Percentiles rank a stretch among this genome's conserved stretches.
phyloP scores from a whole-genome alignment of 306 rosid genomes.

The Vicia faba region DNA sequence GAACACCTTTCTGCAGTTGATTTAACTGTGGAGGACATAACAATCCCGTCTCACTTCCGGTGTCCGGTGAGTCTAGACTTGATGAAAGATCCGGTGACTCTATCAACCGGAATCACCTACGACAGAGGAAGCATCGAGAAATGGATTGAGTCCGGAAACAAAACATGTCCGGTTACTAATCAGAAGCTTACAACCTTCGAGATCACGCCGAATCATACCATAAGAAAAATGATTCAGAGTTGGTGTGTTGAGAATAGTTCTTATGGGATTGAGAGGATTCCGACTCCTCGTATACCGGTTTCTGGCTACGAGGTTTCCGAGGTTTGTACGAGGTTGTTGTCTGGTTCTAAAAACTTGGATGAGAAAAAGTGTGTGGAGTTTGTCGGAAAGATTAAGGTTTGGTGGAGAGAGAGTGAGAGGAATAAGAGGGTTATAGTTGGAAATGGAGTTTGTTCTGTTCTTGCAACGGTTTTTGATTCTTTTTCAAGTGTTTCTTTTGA shows the following conservation, averaged over 20 bases:
- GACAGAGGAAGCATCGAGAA: constrained; percentile 79
- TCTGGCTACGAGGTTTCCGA: constrained; percentile 42
- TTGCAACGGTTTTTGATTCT: constrained; percentile 50
- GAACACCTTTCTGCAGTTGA: constrained; percentile 22
- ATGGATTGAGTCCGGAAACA: constrained; percentile 70
- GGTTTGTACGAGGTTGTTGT: constrained; percentile 39
- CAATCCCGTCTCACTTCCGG: constrained; percentile 58
- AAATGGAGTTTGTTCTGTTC: constrained; percentile 39
- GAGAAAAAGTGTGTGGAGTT: constrained; percentile 49
- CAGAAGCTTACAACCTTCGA: constrained; percentile 53
- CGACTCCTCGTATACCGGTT: constrained; percentile 71
- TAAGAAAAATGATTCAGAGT: constrained; percentile 74
- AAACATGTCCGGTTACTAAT: constrained; percentile 71
- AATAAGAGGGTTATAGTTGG: constrained; percentile 52
- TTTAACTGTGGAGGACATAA: constrained; percentile 48
- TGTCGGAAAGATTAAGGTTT: constrained; percentile 56
- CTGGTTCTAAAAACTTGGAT: constrained; percentile 38
- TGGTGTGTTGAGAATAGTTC: constrained; percentile 77
- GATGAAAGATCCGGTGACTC: constrained; percentile 84
- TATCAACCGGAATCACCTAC: constrained; percentile 77
- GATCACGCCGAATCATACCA: constrained; percentile 67
- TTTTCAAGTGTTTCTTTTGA: constrained; percentile 50
- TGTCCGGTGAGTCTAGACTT: constrained; percentile 79
- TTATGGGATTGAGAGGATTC: constrained; percentile 68
- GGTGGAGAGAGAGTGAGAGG: constrained; percentile 77